A percentile compares a stretch with the other conserved stretches of the same genome.
Conservation (phyloP, 306 rosid genomes). For the Cucurbita pepo region DNA sequence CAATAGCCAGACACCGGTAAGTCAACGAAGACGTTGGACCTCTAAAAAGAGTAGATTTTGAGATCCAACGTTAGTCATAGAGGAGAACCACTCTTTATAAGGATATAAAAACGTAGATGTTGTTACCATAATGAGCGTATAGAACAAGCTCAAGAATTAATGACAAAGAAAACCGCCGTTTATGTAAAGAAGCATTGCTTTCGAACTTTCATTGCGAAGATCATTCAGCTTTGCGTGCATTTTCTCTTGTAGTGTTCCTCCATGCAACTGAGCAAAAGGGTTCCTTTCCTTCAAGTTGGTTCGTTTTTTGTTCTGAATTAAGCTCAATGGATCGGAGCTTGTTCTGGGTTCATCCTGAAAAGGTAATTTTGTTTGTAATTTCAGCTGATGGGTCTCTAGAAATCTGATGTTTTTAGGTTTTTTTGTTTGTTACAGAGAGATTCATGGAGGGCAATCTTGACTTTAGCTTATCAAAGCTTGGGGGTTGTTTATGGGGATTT, state of each 20-base stretch:
- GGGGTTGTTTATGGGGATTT: slow-evolving; percentile 97
- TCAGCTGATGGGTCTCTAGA: neutral
- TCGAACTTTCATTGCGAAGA: neutral
- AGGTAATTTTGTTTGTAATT: neutral
- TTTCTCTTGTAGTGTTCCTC: neutral
- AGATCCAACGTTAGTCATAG: too few relatives aligned
- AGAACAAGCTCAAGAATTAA: too few relatives aligned
- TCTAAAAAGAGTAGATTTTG: too few relatives aligned
- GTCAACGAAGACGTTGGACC: too few relatives aligned
- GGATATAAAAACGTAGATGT: too few relatives aligned
- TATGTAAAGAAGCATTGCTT: neutral
- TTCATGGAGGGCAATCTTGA: slow-evolving; percentile 73
- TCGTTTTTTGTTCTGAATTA: neutral
- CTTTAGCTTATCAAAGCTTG: slow-evolving; percentile 83
- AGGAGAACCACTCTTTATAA: too few relatives aligned
- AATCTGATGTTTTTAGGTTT: neutral
- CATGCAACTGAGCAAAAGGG: neutral
- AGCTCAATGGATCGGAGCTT: neutral
- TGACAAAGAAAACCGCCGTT: neutral
- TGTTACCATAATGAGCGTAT: too few relatives aligned
- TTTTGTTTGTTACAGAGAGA: slow-evolving; percentile 38
- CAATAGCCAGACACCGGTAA: too few relatives aligned
- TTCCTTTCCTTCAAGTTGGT: neutral
- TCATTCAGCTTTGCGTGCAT: neutral
- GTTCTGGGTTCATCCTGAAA: neutral